phyloP scores from a whole-genome alignment of 306 rosid species.

The Fragaria nilgerrensis region DNA sequence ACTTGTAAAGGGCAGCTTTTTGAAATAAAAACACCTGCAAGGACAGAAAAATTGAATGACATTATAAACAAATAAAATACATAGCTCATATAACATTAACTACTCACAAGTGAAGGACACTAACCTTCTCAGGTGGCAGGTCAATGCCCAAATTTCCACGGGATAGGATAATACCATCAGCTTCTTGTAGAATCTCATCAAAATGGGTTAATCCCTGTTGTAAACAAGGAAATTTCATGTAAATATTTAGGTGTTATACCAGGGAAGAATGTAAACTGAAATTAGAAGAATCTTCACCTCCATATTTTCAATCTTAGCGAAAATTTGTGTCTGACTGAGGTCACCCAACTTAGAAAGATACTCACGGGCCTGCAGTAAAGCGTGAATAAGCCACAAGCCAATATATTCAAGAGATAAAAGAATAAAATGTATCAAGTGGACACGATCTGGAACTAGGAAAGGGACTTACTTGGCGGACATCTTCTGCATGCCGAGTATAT shows the following conservation, averaged over 20 bases:
- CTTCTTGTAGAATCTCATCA: slow-evolving; percentile 56
- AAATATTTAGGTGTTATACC: not conserved
- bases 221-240: not conserved
- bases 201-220: slow-evolving; percentile 44
- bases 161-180: slow-evolving; percentile 55
- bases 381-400: not conserved
- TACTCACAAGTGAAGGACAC: not conserved
- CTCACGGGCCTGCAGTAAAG: slow-evolving; percentile 41
- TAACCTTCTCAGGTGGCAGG: slow-evolving; percentile 57
- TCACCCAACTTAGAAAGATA: slow-evolving; percentile 46
- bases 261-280: not conserved
- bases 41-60: not conserved
- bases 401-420: not conserved
- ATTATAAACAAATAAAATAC: not conserved
- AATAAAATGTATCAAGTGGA: not conserved
- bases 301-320: slow-evolving; percentile 51
- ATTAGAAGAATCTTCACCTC: slow-evolving; percentile 30
- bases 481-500: slow-evolving; percentile 54
- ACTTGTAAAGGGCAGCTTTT: slow-evolving; percentile 91
- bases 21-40: slow-evolving; percentile 92
- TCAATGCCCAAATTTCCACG: slow-evolving; percentile 62
- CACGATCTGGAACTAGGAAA: not conserved
- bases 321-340: slow-evolving; percentile 53
- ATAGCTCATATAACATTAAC: not conserved
- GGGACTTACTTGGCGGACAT: slow-evolving; percentile 48